Evolutionary conservation across 1,284 basidiomycete genomes (phyloP).

Genomic region (Coniferiporia sulphurascens): DNA sequence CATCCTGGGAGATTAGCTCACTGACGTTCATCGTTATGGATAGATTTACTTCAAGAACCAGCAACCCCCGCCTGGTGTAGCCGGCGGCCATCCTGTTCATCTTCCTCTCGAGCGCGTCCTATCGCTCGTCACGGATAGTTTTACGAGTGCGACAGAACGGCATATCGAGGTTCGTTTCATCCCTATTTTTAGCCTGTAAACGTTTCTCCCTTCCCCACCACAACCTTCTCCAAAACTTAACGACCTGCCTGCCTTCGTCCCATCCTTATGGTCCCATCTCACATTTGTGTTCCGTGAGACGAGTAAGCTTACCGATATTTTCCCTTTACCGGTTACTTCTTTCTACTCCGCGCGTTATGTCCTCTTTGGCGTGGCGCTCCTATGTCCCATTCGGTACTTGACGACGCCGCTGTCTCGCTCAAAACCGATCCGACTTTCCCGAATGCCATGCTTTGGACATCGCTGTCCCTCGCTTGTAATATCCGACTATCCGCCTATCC

Average conservation of each 20-base stretch:
- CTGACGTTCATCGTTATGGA: background rate
- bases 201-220: background rate
- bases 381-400: background rate
- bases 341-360: background rate
- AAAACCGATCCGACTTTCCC: background rate
- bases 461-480: background rate
- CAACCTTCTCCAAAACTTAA: background rate
- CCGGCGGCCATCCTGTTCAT: constrained; percentile 65
- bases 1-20: background rate
- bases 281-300: background rate
- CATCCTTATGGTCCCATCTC: background rate
- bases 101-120: constrained; percentile 78
- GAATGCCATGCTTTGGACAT: background rate
- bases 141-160: constrained; percentile 90
- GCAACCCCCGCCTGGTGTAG: constrained; percentile 51
- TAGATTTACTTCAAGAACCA: constrained; percentile 98
- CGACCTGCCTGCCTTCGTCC: background rate
- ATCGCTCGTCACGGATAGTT: constrained; percentile 86
- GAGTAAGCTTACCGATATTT: constrained; percentile 13
- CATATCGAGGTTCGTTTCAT: constrained; percentile 79
- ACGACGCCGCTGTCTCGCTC: background rate
- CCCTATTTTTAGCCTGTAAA: background rate
- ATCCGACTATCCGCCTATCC: background rate
- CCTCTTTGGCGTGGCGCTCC: background rate
- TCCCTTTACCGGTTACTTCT: constrained; percentile 7